Evolutionary conservation across 2,329 filamentous ascomycete species (phyloP), one percentile per base, ranked within the genome.

Genomic region (Venturia asperata): DNA sequence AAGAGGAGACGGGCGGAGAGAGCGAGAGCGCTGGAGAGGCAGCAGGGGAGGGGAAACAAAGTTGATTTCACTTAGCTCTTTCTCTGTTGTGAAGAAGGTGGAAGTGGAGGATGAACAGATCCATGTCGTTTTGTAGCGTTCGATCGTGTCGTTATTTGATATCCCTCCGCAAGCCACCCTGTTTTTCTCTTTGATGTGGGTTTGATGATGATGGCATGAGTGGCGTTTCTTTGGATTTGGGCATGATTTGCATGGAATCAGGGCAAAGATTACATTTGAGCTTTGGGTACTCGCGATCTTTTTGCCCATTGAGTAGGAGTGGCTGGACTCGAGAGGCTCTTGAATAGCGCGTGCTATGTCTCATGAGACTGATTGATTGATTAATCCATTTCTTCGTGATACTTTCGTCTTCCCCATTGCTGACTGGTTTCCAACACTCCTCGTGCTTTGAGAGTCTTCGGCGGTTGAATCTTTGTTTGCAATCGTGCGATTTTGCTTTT

Each of bases 1-100:
- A 70, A 75, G 65, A 69, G 76, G 58, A 70, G 76, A 64, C 70
- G 75, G 67, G 76, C 75, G 19, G 75, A 77, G 68, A 67, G 75
- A 65, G 75, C 75, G 10, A 74, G 76, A 64, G 42, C 42, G n/a
- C 17, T 42, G 17, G 27, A 61, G 19, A 61, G 60, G 10, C 60
- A 45, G 60, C 34, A 61, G 60, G 60, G 60, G 10, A 45, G 39
- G 39, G 60, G 60, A 1, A 61, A 58, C 19, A 58, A 58, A n/a
- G 52, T 58, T 37, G 52, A 58, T 37, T 58, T 58, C 19, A 58
- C 52, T 21, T 58, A 39, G 15, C 30, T 34, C 27, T 27, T 17
- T 49, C 21, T 52, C 5, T 11, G 39, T 42, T 42, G 17, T n/a
- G 47, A 52, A 13, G 47, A 24, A 52, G 30, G 17, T 58, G 27